Evolutionary conservation across 805 yeast species (phyloP).

Genomic region (Metschnikowia reukaufii): DNA sequence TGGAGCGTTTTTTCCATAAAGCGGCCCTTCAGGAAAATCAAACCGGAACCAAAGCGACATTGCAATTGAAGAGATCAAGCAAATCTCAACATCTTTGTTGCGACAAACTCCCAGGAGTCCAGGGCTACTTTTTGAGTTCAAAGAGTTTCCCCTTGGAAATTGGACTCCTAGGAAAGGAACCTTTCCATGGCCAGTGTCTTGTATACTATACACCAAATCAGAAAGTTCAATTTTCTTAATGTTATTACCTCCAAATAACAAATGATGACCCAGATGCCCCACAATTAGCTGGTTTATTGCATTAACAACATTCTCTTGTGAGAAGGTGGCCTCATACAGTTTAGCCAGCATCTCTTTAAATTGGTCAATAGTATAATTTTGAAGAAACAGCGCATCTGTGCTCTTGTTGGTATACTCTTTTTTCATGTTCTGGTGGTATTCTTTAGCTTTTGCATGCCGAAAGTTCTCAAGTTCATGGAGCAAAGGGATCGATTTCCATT

Average conservation of each 20-base stretch:
- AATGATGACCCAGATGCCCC: not conserved
- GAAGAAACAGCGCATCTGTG: not conserved
- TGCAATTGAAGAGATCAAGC: not conserved
- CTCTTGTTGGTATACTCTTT: not conserved
- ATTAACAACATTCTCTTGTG: not conserved
- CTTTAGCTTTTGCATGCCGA: not conserved
- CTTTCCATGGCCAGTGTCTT: not conserved
- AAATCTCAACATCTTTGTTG: not conserved
- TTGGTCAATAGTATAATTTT: not conserved
- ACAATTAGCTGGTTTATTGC: not conserved
- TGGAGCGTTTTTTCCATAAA: not conserved
- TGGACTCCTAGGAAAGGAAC: not conserved
- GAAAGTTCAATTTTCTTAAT: too few relatives aligned
- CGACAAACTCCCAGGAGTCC: not conserved
- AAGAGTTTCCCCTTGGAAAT: not conserved
- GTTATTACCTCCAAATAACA: too few relatives aligned
- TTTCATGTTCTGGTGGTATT: not conserved
- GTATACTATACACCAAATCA: too few relatives aligned
- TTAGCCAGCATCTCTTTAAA: not conserved
- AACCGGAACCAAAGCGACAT: slow-evolving; percentile 8
- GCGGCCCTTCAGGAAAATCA: slow-evolving; percentile 3
- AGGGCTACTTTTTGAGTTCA: not conserved
- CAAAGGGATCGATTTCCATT: not conserved
- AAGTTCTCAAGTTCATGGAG: not conserved
- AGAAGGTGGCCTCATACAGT: not conserved